phyloP scores from a whole-genome alignment of 306 rosid species.

The Dalbergia cochinchinensis region DNA sequence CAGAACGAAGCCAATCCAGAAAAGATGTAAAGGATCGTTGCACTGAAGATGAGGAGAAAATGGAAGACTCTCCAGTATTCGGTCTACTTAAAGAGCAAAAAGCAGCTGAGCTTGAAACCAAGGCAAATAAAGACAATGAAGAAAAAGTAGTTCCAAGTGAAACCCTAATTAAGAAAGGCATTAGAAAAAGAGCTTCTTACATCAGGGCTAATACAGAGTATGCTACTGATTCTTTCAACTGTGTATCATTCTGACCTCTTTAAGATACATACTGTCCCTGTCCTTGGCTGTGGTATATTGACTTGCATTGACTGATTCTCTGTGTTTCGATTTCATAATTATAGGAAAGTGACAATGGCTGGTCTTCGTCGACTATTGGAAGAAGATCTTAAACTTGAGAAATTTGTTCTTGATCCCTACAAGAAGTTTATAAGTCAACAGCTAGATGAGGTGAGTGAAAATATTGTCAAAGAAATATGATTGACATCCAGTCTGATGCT shows the following conservation, averaged over 20 bases:
- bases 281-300: slow-evolving; percentile 27
- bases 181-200: slow-evolving; percentile 73
- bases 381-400: slow-evolving; percentile 81
- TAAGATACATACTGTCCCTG: slow-evolving; percentile 6
- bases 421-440: slow-evolving; percentile 81
- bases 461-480: slow-evolving; percentile 25
- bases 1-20: slow-evolving; percentile 48
- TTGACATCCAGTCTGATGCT: slow-evolving; percentile 11
- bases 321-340: not conserved
- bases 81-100: slow-evolving; percentile 72
- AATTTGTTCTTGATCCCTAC: slow-evolving; percentile 68
- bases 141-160: slow-evolving; percentile 67
- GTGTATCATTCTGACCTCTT: slow-evolving; percentile 17
- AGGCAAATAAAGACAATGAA: slow-evolving; percentile 57
- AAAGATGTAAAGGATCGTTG: slow-evolving; percentile 58
- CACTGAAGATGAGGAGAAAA: slow-evolving; percentile 66
- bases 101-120: slow-evolving; percentile 48
- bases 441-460: slow-evolving; percentile 73
- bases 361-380: slow-evolving; percentile 91
- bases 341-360: slow-evolving; percentile 79
- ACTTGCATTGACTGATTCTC: not conserved
- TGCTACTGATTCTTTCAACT: slow-evolving; percentile 48
- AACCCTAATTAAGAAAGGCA: slow-evolving; percentile 70
- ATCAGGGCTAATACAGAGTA: slow-evolving; percentile 89
- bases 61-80: slow-evolving; percentile 82